These are phyloP conservation scores for Candida easanensis DNA, from an alignment of 805 yeast genomes.

Conservation along the genomic window DNA sequence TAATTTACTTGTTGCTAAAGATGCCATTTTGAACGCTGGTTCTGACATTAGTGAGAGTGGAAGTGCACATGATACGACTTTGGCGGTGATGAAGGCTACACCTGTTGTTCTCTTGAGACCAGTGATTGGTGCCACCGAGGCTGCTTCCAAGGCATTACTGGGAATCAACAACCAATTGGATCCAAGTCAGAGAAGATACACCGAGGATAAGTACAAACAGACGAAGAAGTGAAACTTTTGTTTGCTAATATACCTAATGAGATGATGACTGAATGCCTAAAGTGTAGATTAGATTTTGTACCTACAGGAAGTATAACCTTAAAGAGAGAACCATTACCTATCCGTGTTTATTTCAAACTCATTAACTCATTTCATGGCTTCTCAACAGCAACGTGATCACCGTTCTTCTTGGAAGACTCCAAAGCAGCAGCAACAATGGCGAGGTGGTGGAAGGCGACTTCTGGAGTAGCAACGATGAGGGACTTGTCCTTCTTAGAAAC, in stretches of 20 bases:
- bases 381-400: conserved; percentile 48
- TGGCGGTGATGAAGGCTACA: conserved; percentile 67
- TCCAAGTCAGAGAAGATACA: conserved; percentile 53
- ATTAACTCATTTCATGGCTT: conserved; percentile 18
- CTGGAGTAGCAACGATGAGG: conserved; percentile 59
- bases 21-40: conserved; percentile 58
- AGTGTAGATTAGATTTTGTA: too few species aligned
- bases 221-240: conserved; percentile 7
- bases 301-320: too few species aligned
- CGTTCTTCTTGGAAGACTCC: conserved; percentile 58
- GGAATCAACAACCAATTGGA: conserved; percentile 84
- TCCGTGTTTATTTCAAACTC: too few species aligned
- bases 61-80: conserved; percentile 62
- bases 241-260: background rate
- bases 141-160: conserved; percentile 74
- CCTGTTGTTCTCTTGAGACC: conserved; percentile 84
- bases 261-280: too few species aligned
- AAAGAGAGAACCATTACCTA: too few species aligned
- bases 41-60: conserved; percentile 62
- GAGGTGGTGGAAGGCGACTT: conserved; percentile 84
- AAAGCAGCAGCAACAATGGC: conserved; percentile 87
- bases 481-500: conserved; percentile 59
- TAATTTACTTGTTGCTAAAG: conserved; percentile 63
- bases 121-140: conserved; percentile 89
- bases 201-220: conserved; percentile 64